Conservation (phyloP, 225 moss, liverwort and hornwort genomes). For the Marchantia paleacea region DNA sequence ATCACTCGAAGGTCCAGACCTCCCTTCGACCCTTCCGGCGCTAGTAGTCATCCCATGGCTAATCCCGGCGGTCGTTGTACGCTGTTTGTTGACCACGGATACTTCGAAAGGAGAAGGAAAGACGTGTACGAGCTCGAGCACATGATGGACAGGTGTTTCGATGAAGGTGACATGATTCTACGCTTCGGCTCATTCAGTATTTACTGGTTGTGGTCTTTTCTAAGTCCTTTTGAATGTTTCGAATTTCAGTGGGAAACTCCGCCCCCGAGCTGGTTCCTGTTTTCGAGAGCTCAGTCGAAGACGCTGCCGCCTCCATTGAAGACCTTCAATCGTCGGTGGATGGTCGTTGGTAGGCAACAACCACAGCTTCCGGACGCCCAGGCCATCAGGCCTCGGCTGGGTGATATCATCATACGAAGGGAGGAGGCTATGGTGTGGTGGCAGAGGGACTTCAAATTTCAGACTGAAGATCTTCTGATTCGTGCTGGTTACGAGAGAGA, state of each 20-base stretch:
- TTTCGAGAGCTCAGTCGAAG: conserved; percentile 4
- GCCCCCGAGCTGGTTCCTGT: conserved; percentile 13
- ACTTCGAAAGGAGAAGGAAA: conserved; percentile 15
- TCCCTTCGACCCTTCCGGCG: not conserved
- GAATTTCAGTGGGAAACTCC: conserved; percentile 5
- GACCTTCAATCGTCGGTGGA: conserved; percentile 6
- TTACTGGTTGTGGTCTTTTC: conserved; percentile 11
- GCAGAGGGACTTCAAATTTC: not conserved
- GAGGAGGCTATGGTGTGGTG: conserved; percentile 18
- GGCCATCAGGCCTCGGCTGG: not conserved
- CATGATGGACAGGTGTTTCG: conserved; percentile 6
- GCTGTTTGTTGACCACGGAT: not conserved
- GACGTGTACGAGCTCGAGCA: not conserved
- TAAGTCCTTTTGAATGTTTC: not conserved
- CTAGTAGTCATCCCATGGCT: not conserved
- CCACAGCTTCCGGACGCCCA: conserved; percentile 8
- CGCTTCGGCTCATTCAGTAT: conserved; percentile 9
- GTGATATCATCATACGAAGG: conserved; percentile 10
- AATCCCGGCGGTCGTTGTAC: conserved; percentile 20
- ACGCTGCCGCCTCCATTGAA: not conserved
- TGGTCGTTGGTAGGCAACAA: conserved; percentile 2
- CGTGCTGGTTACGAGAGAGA: not conserved
- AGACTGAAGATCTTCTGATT: conserved; percentile 3
- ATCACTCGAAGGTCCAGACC: conserved; percentile 10
- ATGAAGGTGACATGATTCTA: conserved; percentile 15